Conservation (phyloP, 2,329 filamentous ascomycete species). For the Lachnum nothofagi region DNA sequence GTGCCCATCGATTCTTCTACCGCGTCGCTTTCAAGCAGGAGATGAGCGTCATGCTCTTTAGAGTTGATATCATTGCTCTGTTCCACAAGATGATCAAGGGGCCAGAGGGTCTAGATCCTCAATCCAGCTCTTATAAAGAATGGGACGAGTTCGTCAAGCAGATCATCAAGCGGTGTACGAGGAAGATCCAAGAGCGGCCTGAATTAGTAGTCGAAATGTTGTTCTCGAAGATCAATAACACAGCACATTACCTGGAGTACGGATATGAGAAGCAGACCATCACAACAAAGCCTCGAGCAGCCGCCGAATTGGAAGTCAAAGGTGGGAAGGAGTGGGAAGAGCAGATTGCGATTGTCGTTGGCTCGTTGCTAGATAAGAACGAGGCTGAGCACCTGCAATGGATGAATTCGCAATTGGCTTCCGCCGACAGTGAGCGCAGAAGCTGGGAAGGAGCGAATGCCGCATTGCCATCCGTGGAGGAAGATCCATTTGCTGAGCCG, state of each 20-base stretch:
- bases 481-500: slow-evolving; percentile 34
- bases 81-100: slow-evolving; percentile 92
- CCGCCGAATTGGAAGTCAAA: slow-evolving; percentile 78
- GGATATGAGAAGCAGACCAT: slow-evolving; percentile 77
- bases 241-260: slow-evolving; percentile 82
- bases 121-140: slow-evolving; percentile 67
- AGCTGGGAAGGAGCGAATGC: slow-evolving; percentile 71
- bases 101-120: slow-evolving; percentile 66
- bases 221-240: slow-evolving; percentile 84
- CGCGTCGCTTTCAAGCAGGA: slow-evolving; percentile 93
- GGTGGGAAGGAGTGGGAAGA: slow-evolving; percentile 59
- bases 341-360: slow-evolving; percentile 71
- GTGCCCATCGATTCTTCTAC: slow-evolving; percentile 90
- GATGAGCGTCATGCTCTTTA: slow-evolving; percentile 79
- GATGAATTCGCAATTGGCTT: slow-evolving; percentile 67
- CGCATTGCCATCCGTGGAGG: slow-evolving; percentile 47
- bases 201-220: slow-evolving; percentile 86
- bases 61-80: slow-evolving; percentile 83
- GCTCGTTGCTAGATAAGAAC: slow-evolving; percentile 73
- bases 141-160: slow-evolving; percentile 89
- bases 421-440: slow-evolving; percentile 66
- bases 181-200: slow-evolving; percentile 79
- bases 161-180: slow-evolving; percentile 73
- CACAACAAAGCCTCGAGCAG: slow-evolving; percentile 60
- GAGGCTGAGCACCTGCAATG: slow-evolving; percentile 73